A percentile compares a stretch with the other conserved stretches of the same genome.
Conservation (phyloP, 768 basidiomycete genomes). For the Suillus plorans region DNA sequence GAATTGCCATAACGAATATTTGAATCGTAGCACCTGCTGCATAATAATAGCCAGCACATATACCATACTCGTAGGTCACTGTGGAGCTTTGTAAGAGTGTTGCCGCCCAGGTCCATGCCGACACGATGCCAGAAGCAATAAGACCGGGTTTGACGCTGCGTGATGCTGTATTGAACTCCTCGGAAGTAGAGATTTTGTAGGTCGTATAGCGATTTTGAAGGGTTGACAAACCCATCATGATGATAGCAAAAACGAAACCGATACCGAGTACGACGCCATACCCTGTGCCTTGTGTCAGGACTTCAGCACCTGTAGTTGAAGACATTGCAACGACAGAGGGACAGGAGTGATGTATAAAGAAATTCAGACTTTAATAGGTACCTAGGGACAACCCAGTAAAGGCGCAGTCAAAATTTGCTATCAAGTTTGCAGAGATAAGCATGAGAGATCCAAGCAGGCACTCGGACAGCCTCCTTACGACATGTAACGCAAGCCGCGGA, state of each 20-base stretch:
- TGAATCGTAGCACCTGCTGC: constrained; percentile 29
- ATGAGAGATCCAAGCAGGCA: constrained; percentile 11
- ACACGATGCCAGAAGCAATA: constrained; percentile 23
- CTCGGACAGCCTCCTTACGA: neutral
- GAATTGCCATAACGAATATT: constrained; percentile 24
- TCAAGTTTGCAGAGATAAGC: constrained; percentile 11
- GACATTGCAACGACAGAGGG: constrained; percentile 10
- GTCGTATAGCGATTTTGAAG: constrained; percentile 27
- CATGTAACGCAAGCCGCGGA: neutral
- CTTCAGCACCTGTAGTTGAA: constrained; percentile 14
- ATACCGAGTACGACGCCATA: constrained; percentile 32
- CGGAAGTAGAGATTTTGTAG: constrained; percentile 24
- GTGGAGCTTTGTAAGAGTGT: constrained; percentile 29
- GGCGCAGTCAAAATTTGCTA: neutral
- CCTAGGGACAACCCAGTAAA: neutral
- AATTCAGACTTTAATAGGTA: neutral
- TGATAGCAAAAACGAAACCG: constrained; percentile 27
- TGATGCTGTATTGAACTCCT: constrained; percentile 31
- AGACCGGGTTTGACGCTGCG: constrained; percentile 18
- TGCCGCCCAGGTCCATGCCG: constrained; percentile 32
- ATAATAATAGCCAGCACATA: constrained; percentile 27
- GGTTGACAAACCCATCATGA: constrained; percentile 29
- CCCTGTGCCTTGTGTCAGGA: constrained; percentile 25
- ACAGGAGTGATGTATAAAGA: neutral
- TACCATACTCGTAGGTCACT: constrained; percentile 32